Percentiles rank a stretch among this genome's conserved stretches.
Evolutionary conservation across 352 stramenopile species (phyloP).

Genomic region (Pythium aquatile): DNA sequence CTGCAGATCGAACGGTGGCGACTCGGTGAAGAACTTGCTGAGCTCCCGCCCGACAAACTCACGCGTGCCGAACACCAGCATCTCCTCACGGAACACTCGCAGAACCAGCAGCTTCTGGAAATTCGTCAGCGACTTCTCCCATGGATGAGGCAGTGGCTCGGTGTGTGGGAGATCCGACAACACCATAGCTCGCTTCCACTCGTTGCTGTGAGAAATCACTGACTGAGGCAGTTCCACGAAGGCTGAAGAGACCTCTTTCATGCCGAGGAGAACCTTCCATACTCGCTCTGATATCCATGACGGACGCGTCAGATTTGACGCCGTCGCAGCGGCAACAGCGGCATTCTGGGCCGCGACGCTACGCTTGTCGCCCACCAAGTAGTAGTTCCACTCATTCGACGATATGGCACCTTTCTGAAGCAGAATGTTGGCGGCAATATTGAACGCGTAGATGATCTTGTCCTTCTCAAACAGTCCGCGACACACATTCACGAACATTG

Average conservation of each 20-base stretch:
- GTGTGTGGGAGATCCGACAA: conserved; percentile 77
- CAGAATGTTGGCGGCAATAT: conserved; percentile 89
- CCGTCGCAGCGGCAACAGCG: conserved; percentile 29
- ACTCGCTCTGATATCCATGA: conserved; percentile 78
- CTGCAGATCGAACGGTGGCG: conserved; percentile 90
- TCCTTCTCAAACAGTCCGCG: conserved; percentile 94
- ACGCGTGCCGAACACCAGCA: conserved; percentile 85
- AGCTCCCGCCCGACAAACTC: conserved; percentile 84
- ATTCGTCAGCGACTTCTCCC: conserved; percentile 72
- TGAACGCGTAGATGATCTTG: conserved; percentile 95
- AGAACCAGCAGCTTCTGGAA: conserved; percentile 92
- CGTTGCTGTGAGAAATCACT: conserved; percentile 36
- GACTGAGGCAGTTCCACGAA: conserved; percentile 52
- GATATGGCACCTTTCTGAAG: conserved; percentile 73
- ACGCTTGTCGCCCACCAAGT: conserved; percentile 86
- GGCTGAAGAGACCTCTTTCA: conserved; percentile 59
- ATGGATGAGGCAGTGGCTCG: conserved; percentile 60
- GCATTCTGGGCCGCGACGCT: conserved; percentile 46
- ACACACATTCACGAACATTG: conserved; percentile 94
- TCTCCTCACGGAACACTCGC: conserved; percentile 88
- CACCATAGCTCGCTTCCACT: conserved; percentile 82
- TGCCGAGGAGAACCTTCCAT: conserved; percentile 69
- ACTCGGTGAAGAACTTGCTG: conserved; percentile 86
- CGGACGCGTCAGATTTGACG: conserved; percentile 37
- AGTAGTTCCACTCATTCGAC: conserved; percentile 83